phyloP scores from a whole-genome alignment of 1,284 basidiomycete genomes.

The Cystobasidium pallidum region DNA sequence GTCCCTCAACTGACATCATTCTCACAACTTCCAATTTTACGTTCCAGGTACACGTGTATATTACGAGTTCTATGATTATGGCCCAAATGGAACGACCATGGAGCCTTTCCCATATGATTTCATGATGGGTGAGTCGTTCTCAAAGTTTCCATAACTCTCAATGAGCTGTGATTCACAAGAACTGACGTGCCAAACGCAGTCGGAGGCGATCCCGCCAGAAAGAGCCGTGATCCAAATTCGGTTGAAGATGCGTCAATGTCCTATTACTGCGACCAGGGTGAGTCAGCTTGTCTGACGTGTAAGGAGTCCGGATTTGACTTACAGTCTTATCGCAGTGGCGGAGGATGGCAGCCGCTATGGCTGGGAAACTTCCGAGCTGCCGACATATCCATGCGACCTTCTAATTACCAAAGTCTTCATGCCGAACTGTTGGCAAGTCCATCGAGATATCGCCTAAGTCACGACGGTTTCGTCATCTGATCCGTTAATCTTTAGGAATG shows the following conservation, averaged over 20 bases:
- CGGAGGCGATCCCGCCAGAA: conserved; percentile 31
- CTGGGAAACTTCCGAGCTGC: conserved; percentile 14
- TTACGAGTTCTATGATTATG: conserved; percentile 20
- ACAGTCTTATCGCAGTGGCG: not conserved
- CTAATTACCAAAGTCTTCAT: conserved; percentile 29
- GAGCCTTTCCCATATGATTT: conserved; percentile 21
- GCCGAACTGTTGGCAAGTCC: conserved; percentile 25
- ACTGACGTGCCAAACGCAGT: conserved; percentile 4
- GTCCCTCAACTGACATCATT: not conserved
- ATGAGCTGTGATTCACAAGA: not conserved
- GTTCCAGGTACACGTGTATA: conserved; percentile 14
- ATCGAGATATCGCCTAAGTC: not conserved
- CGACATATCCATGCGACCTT: conserved; percentile 12
- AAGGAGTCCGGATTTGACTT: no score
- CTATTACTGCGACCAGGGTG: conserved; percentile 28
- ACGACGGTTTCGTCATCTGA: not conserved
- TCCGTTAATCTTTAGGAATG: conserved; percentile 5
- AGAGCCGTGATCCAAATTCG: not conserved
- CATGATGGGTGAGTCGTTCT: conserved; percentile 18
- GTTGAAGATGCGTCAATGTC: conserved; percentile 1
- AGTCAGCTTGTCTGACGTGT: not conserved
- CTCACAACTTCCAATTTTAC: not conserved
- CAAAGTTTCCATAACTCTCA: not conserved
- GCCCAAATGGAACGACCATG: conserved; percentile 5
- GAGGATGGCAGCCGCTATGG: not conserved